Percentiles rank a stretch among this genome's conserved stretches.
These are phyloP conservation scores for Stenocarpella maydis DNA, from an alignment of 2,329 filamentous ascomycete species.

Conservation along the genomic window DNA sequence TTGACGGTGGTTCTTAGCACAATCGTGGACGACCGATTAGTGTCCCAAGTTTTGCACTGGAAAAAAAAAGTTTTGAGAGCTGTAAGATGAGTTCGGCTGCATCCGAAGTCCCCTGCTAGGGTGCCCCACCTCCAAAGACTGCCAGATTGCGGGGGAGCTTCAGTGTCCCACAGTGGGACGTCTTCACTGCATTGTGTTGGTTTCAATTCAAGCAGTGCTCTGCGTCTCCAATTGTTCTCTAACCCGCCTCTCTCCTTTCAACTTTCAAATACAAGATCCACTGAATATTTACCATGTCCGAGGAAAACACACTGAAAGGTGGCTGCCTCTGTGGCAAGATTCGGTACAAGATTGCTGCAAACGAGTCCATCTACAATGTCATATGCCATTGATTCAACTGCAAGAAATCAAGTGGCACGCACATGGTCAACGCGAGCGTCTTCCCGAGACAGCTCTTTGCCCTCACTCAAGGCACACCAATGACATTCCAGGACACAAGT, in stretches of 20 bases:
- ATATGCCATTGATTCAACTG: conserved; percentile 31
- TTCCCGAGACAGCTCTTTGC: conserved; percentile 22
- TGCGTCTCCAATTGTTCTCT: neutral
- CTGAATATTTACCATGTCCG: neutral
- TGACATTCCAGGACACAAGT: conserved; percentile 1
- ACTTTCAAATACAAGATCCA: neutral
- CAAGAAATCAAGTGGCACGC: conserved; percentile 29
- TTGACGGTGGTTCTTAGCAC: neutral
- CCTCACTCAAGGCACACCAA: conserved; percentile 13
- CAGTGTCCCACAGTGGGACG: conserved; percentile 1
- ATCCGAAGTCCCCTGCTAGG: conserved; percentile 8
- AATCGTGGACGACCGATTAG: neutral
- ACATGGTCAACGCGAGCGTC: conserved; percentile 29
- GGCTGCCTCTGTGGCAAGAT: conserved; percentile 30
- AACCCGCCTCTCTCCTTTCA: neutral
- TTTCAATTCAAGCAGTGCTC: neutral
- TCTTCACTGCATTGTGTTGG: too few species aligned
- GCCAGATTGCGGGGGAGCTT: conserved; percentile 18
- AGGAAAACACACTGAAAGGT: conserved; percentile 8
- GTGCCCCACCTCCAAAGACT: neutral
- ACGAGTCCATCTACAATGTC: conserved; percentile 20
- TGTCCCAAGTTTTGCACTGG: neutral
- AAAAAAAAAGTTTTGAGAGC: conserved; percentile 29
- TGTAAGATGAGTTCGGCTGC: conserved; percentile 19
- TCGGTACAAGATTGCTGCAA: conserved; percentile 18